phyloP scores from a whole-genome alignment of 2,329 filamentous ascomycete genomes.

The Fusarium veterinarium region DNA sequence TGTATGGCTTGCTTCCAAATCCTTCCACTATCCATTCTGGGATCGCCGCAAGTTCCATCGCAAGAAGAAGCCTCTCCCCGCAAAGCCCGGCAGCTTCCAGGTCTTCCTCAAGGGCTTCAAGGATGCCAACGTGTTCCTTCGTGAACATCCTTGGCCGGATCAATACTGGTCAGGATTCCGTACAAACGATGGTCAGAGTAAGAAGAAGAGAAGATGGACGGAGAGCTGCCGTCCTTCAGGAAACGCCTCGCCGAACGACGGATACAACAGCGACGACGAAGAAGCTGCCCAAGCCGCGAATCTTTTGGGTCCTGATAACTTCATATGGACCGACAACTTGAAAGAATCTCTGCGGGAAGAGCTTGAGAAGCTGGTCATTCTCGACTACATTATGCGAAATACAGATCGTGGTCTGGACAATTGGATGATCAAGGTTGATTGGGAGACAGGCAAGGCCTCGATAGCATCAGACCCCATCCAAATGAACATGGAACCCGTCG shows the following conservation, averaged over 20 bases:
- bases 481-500: constrained; percentile 68
- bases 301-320: constrained; percentile 65
- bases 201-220: constrained; percentile 73
- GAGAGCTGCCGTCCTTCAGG: constrained; percentile 80
- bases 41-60: constrained; percentile 88
- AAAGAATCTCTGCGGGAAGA: constrained; percentile 96
- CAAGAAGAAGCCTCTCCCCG: constrained; percentile 85
- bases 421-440: constrained; percentile 99
- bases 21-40: constrained; percentile 99
- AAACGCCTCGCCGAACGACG: constrained; percentile 65
- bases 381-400: constrained; percentile 99
- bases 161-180: constrained; percentile 80
- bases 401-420: constrained; percentile 97
- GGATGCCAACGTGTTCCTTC: constrained; percentile 93
- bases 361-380: constrained; percentile 94
- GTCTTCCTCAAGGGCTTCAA: constrained; percentile 98
- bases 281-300: constrained; percentile 61
- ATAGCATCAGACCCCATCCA: constrained; percentile 84
- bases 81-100: constrained; percentile 96
- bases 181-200: constrained; percentile 72
- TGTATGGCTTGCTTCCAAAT: constrained; percentile 92
- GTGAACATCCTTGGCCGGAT: constrained; percentile 97
- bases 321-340: constrained; percentile 87
- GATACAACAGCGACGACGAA: constrained; percentile 73
- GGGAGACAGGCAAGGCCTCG: constrained; percentile 82